phyloP scores from a whole-genome alignment of 2,329 filamentous ascomycete genomes.

The Gnomoniopsis smithogilvyi region DNA sequence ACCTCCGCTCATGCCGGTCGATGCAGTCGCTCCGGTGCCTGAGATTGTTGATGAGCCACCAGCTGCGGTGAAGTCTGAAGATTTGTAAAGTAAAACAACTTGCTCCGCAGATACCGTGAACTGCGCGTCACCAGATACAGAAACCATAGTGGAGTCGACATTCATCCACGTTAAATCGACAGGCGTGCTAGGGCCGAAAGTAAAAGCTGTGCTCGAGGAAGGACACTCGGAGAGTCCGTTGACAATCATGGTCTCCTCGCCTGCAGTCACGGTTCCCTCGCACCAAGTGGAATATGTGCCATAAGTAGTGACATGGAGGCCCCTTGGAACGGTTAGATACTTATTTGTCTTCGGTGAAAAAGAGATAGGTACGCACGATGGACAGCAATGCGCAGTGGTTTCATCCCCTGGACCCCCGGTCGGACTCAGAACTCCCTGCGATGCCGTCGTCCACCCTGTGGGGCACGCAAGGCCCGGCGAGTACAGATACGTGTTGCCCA shows the following conservation, averaged over 20 bases:
- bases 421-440: slow-evolving; percentile 9
- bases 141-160: background rate
- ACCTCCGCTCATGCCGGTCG: background rate
- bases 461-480: slow-evolving; percentile 11
- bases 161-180: slow-evolving; percentile 10
- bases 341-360: background rate
- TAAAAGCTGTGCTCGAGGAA: slow-evolving; percentile 9
- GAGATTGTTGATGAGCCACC: background rate
- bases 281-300: slow-evolving; percentile 16
- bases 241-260: slow-evolving; percentile 5
- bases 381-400: slow-evolving; percentile 15
- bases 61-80: slow-evolving; percentile 4
- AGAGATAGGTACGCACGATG: slow-evolving; percentile 6
- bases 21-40: background rate
- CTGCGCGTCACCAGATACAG: slow-evolving; percentile 6
- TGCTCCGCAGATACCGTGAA: slow-evolving; percentile 10
- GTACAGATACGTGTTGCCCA: slow-evolving; percentile 14
- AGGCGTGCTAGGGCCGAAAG: background rate
- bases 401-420: slow-evolving; percentile 6
- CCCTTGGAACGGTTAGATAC: background rate
- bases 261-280: slow-evolving; percentile 8
- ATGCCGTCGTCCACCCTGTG: slow-evolving; percentile 12
- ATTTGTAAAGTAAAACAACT: slow-evolving; percentile 6
- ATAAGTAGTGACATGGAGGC: slow-evolving; percentile 8
- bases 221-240: slow-evolving; percentile 16